These are phyloP conservation scores for Stephania cephalantha DNA, from an alignment of 164 flowering plant genomes.

Conservation along the genomic window DNA sequence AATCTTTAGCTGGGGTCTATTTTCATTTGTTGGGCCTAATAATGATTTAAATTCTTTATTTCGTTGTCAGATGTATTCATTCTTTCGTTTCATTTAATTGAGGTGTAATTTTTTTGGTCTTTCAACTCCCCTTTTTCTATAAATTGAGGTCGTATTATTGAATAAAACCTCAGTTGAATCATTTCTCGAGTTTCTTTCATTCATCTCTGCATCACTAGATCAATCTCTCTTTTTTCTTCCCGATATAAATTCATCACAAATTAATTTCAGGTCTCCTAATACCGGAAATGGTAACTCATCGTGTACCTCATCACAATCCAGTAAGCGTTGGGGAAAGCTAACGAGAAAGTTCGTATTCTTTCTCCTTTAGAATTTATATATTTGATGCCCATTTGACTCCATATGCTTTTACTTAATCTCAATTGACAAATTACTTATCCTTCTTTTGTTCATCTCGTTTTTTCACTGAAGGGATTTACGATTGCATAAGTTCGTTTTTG, in stretches of 20 bases:
- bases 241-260: not conserved
- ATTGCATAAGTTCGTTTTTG: conserved; percentile 76
- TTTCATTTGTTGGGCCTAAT: not conserved
- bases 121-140: no score
- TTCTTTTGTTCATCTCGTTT: conserved; percentile 4
- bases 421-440: conserved; percentile 7
- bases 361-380: not conserved
- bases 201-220: not conserved
- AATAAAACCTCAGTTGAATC: not conserved
- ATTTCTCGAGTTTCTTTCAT: not conserved
- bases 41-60: not conserved
- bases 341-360: conserved; percentile 63
- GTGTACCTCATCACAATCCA: conserved; percentile 20
- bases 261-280: conserved; percentile 9
- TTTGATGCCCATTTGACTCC: conserved; percentile 11
- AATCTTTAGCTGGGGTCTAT: not conserved
- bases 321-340: conserved; percentile 42
- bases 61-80: not conserved
- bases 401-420: not conserved
- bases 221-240: not conserved
- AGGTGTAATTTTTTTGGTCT: no score
- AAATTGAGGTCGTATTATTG: no score
- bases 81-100: not conserved
- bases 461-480: conserved; percentile 53
- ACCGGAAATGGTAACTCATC: conserved; percentile 21